Evolutionary conservation across 1,139 yeast species (phyloP), one percentile per base, ranked within the genome.

Genomic region (Pichia sp.): DNA sequence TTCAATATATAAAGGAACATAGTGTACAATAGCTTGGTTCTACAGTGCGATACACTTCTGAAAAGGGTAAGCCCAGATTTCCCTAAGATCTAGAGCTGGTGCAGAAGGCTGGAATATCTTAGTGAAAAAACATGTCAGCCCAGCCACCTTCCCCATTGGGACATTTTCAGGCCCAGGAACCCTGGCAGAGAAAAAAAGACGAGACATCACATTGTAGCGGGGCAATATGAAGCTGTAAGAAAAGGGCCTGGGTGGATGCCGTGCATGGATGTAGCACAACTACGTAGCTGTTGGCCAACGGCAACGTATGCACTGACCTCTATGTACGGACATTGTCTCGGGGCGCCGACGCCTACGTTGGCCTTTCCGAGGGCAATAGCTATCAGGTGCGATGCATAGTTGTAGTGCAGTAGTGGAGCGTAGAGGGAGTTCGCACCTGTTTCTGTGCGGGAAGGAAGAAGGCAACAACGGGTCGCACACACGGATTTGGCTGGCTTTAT

Each of bases 111-210:
- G 37, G 37, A 34, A 34, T 34, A 22, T 16, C 22, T 18, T 18
- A n/a, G 22, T 26, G 25, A 25, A 48, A 25, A 44, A 25, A 18
- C 50, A 46, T 42, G 47, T 30, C 28, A 28, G 42, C 41, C 50
- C 50, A 49, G 53, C 53, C 55, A 54, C 56, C 42, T 55, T 50
- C 55, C 57, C 34, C 19, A 44, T 52, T 44, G 16, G 51, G 58
- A 22, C 44, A 44, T 34, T 22, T 18, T 10, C 12, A n/a, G 36
- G 41, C 30, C 41, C 30, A 34, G 41, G 25, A 44, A 19, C 41
- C 19, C 31, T n/a, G 22, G 39, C 28, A 25, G 19, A 13, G 37
- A 34, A 16, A 34, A 34, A 34, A 34, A 34, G n/a, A 13, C 37
- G 37, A 34, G 37, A n/a, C 37, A 34, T n/a, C 18, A 18, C 37